A percentile compares a stretch with the other conserved stretches of the same genome.
Conservation (phyloP, 805 yeast genomes). For the Wickerhamiella azyma region DNA sequence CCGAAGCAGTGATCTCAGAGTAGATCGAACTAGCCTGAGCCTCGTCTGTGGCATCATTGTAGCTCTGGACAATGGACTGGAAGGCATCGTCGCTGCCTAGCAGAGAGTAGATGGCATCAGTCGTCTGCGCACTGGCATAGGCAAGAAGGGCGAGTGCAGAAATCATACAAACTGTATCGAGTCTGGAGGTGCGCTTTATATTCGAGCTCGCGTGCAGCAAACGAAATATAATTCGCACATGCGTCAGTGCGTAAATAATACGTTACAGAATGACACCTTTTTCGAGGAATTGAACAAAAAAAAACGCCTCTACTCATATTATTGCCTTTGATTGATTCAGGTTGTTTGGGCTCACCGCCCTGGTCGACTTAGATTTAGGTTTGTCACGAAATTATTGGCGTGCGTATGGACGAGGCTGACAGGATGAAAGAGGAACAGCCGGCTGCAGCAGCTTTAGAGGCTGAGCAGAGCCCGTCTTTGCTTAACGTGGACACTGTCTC, state of each 20-base stretch:
- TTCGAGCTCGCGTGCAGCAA: not conserved
- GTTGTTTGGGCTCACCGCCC: not conserved
- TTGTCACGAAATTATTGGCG: not conserved
- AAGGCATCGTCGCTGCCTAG: conserved; percentile 1
- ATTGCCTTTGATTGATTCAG: too few relatives aligned
- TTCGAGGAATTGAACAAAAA: not conserved
- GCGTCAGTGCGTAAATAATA: not conserved
- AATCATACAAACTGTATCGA: not conserved
- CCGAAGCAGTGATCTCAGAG: conserved; percentile 2
- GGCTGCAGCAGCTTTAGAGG: not conserved
- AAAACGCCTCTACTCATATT: too few relatives aligned
- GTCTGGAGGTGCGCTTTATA: not conserved
- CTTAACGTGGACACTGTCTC: not conserved
- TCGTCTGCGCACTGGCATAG: conserved; percentile 1
- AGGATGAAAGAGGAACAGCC: not conserved
- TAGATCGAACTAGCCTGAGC: not conserved
- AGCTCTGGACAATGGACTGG: not conserved
- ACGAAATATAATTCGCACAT: not conserved
- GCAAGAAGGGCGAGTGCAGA: not conserved
- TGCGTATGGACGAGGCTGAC: not conserved
- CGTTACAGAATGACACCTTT: not conserved
- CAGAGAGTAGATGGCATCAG: not conserved
- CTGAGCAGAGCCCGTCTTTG: not conserved
- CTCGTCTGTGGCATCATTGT: not conserved
- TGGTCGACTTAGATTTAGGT: not conserved